Conservation (phyloP, 345 rosid genomes). For the Populus ilicifolia region DNA sequence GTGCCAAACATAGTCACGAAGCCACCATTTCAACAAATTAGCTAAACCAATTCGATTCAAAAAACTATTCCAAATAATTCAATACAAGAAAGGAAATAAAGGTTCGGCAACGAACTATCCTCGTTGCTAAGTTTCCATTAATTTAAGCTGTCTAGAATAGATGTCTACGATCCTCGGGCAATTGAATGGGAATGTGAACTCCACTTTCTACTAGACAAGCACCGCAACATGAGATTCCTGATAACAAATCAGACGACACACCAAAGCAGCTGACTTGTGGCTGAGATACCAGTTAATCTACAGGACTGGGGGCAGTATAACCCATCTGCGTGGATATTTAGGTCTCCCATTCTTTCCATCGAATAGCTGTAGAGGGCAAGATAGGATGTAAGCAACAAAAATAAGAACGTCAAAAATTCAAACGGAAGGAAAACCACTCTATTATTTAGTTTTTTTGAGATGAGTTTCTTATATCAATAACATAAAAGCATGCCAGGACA, state of each 20-base stretch:
- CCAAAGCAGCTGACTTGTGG: background rate
- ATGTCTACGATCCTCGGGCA: background rate
- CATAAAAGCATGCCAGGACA: background rate
- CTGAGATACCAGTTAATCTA: slow-evolving; percentile 22
- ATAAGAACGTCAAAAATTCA: background rate
- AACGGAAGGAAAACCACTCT: background rate
- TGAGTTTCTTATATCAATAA: background rate
- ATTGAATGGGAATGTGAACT: background rate
- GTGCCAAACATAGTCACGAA: background rate
- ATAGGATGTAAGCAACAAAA: background rate
- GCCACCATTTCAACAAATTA: background rate
- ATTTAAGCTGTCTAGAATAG: slow-evolving; percentile 11
- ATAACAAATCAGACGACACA: background rate
- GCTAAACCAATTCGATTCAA: background rate
- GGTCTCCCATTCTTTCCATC: slow-evolving; percentile 94
- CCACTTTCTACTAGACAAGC: slow-evolving; percentile 5
- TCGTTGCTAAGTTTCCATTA: background rate
- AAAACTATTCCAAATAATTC: background rate
- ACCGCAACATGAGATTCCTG: slow-evolving; percentile 2
- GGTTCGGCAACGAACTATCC: background rate
- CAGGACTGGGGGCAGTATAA: slow-evolving; percentile 88
- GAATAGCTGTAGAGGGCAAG: slow-evolving; percentile 55
- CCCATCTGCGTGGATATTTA: slow-evolving; percentile 89
- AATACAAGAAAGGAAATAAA: background rate
- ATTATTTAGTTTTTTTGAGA: background rate